These are phyloP conservation scores for Tinospora cordifolia DNA, from an alignment of 164 flowering plant genomes.

Conservation along the genomic window DNA sequence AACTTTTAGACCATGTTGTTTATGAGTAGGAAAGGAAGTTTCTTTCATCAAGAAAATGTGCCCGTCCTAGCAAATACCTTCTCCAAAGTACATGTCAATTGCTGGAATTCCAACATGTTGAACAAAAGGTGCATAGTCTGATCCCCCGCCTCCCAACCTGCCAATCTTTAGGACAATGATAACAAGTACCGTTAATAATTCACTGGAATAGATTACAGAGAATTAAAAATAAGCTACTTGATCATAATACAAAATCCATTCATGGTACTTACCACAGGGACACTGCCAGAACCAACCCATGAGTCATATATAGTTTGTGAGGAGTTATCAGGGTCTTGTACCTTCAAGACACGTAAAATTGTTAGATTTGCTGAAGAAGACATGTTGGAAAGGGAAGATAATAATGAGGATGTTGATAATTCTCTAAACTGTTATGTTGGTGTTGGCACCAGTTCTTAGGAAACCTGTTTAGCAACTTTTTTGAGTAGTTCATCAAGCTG, in stretches of 20 bases:
- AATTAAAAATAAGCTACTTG: too few relatives aligned
- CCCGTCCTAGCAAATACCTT: conserved; percentile 28
- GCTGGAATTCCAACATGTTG: conserved; percentile 71
- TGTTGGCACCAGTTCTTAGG: background rate
- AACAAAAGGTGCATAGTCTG: conserved; percentile 63
- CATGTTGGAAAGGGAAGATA: too few relatives aligned
- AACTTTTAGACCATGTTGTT: too few relatives aligned
- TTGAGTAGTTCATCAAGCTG: conserved; percentile 65
- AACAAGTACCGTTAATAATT: background rate
- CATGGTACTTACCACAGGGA: conserved; percentile 31
- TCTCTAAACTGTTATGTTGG: too few relatives aligned
- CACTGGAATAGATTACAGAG: too few relatives aligned
- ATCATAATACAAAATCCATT: background rate
- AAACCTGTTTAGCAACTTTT: conserved; percentile 57
- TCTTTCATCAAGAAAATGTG: background rate
- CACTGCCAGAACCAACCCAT: conserved; percentile 36
- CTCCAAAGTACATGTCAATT: conserved; percentile 48
- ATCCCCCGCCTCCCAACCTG: conserved; percentile 55
- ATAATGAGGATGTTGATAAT: too few relatives aligned
- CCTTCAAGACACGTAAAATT: conserved; percentile 33
- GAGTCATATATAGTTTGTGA: conserved; percentile 54
- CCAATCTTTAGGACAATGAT: conserved; percentile 32
- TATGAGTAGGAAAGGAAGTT: too few relatives aligned
- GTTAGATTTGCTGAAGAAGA: background rate
- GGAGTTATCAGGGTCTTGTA: conserved; percentile 64